Conservation (phyloP, 768 basidiomycete genomes). For the Lentinula edodes region DNA sequence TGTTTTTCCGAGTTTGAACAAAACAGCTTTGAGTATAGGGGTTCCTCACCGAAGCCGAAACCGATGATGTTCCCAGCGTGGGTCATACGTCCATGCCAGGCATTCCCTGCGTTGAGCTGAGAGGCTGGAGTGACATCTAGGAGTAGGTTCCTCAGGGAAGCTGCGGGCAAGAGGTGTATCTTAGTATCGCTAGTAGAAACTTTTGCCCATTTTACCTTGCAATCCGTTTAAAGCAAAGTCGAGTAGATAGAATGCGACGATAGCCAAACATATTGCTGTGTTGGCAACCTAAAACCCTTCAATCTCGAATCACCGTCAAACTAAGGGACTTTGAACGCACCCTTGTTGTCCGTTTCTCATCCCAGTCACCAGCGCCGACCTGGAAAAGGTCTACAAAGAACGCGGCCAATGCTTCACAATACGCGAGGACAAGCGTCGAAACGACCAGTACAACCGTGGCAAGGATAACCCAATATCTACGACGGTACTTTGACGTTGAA, state of each 20-base stretch:
- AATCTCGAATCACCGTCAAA: background rate
- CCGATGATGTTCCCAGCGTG: constrained; percentile 97
- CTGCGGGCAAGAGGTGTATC: constrained; percentile 18
- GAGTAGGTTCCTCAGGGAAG: constrained; percentile 88
- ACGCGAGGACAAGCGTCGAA: constrained; percentile 78
- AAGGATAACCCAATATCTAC: constrained; percentile 90
- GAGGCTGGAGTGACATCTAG: constrained; percentile 85
- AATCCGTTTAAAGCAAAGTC: constrained; percentile 98
- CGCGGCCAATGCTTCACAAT: constrained; percentile 66
- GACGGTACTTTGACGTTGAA: constrained; percentile 83
- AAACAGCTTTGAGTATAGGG: background rate
- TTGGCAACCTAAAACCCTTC: constrained; percentile 44
- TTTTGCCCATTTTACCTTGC: constrained; percentile 32
- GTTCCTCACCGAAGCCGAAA: constrained; percentile 73
- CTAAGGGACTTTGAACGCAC: constrained; percentile 30
- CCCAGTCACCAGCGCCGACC: constrained; percentile 81
- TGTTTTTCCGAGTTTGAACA: constrained; percentile 17
- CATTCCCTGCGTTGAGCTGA: constrained; percentile 91
- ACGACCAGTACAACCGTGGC: constrained; percentile 77
- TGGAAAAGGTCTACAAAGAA: constrained; percentile 75
- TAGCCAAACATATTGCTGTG: constrained; percentile 78
- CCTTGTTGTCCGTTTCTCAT: constrained; percentile 60
- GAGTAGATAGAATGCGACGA: constrained; percentile 86
- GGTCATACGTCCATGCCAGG: constrained; percentile 96
- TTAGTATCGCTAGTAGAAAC: background rate